These are phyloP conservation scores for Glebionis coronaria DNA, from an alignment of 129 eudicot species.

Conservation along the genomic window DNA sequence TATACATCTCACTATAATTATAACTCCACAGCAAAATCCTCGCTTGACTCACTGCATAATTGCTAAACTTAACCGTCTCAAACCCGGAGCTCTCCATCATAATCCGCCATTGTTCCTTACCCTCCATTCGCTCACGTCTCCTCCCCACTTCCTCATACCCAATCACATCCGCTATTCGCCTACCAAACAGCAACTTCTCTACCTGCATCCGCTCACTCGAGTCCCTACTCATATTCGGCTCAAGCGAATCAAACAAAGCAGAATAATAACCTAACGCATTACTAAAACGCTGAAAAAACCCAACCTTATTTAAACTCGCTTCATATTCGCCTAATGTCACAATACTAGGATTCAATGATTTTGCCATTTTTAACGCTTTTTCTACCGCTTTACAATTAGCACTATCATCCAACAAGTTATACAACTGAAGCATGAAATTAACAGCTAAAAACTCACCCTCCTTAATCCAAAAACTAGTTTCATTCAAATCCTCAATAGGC, in stretches of 20 bases:
- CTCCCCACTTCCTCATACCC: conserved; percentile 55
- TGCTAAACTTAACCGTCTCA: conserved; percentile 56
- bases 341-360: conserved; percentile 61
- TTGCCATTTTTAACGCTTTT: conserved; percentile 59
- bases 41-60: conserved; percentile 92
- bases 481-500: conserved; percentile 46
- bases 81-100: conserved; percentile 74
- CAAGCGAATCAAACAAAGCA: conserved; percentile 71
- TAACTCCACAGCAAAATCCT: conserved; percentile 80
- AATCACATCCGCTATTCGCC: conserved; percentile 61
- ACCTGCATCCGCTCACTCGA: conserved; percentile 63
- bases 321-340: conserved; percentile 96
- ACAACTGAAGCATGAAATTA: conserved; percentile 90
- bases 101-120: conserved; percentile 67
- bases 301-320: conserved; percentile 62
- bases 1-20: conserved; percentile 62
- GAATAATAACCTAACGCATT: conserved; percentile 62
- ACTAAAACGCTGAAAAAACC: conserved; percentile 53
- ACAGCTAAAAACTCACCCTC: conserved; percentile 74
- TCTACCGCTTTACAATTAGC: conserved; percentile 29
- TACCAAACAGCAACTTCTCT: conserved; percentile 65
- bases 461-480: conserved; percentile 61
- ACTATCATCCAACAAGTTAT: conserved; percentile 56
- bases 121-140: conserved; percentile 72
- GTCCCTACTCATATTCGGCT: conserved; percentile 61